Evolutionary conservation across 2,329 filamentous ascomycete species (phyloP), one percentile per base, ranked within the genome.

Genomic region (Mycosphaerella arachidis): DNA sequence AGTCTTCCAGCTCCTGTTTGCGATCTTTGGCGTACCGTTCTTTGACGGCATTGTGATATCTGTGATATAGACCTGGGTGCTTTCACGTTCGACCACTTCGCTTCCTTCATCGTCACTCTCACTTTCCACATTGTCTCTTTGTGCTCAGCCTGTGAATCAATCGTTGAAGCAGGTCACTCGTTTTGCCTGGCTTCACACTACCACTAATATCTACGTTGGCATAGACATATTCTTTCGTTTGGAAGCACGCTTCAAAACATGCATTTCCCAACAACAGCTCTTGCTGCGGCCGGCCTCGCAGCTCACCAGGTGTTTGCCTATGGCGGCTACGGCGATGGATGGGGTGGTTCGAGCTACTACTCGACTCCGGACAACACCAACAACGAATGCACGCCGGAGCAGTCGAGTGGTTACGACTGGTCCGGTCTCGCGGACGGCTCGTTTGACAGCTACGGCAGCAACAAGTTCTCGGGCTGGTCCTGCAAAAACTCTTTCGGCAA

Each of bases 371-470:
- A 78, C 60, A 91, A 90, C 81, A 85, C 83, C 71, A 79, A 91
- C 79, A 94, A 94, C 79, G 77, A 87, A 69, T 97, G 93, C 77
- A 85, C 83, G 60, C 73, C 82, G n/a, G 75, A 86, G 66, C 90
- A 95, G 78, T 76, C 82, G 64, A 66, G 70, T 24, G 92, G 91
- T 53, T 94, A 89, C 75, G 78, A 88, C 79, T 97, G 89, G 84
- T 75, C 76, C 29, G 83, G 84, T 65, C 81, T 96, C 27, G 68
- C 73, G 64, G 66, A 77, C 37, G 91, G 90, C 48, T 69, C 73
- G 16, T 86, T 96, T 76, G 76, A 74, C 65, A 77, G 73, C 67
- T 96, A 91, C 74, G 84, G 84, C 55, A 89, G 86, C 71, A 91
- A 93, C 75, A 77, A 81, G 63, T 93, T 92, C 80, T 82, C 78